A percentile compares a stretch with the other conserved stretches of the same genome.
phyloP scores from a whole-genome alignment of 257 asterid species.

The Cordia subcordata region DNA sequence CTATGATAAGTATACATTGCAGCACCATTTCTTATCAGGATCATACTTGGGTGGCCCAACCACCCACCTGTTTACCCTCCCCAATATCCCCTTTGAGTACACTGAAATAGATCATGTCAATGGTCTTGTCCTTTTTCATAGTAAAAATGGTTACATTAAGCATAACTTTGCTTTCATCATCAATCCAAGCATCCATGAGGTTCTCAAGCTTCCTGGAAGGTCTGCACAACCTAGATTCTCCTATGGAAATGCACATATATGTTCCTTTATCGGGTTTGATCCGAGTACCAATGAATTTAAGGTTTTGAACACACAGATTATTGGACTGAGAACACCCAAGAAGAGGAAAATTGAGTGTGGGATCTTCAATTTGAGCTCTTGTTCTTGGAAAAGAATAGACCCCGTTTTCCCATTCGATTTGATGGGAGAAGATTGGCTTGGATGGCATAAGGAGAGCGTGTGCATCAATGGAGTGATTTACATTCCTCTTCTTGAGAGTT shows the following conservation, averaged over 20 bases:
- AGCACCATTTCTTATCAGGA: not conserved
- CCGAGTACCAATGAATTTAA: not conserved
- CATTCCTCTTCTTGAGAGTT: not conserved
- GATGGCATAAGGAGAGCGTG: not conserved
- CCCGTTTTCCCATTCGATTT: not conserved
- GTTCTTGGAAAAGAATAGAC: slow-evolving; percentile 1
- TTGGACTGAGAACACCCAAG: not conserved
- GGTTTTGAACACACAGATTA: not conserved
- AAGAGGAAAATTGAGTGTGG: not conserved
- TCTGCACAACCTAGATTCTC: not conserved
- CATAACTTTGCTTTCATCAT: not conserved
- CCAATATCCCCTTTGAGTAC: not conserved
- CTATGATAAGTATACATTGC: not conserved
- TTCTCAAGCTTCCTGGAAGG: not conserved
- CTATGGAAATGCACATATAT: not conserved
- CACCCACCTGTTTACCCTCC: not conserved
- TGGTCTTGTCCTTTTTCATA: not conserved
- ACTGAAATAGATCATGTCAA: not conserved
- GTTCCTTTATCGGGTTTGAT: slow-evolving; percentile 1
- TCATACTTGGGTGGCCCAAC: not conserved
- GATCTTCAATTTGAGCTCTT: not conserved
- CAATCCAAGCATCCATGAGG: slow-evolving; percentile 3
- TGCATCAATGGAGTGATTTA: slow-evolving; percentile 1
- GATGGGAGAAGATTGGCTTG: not conserved
- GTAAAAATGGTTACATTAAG: not conserved